Evolutionary conservation across 352 stramenopile genomes (phyloP).

Genomic region (Phytophthora pseudosyringae): DNA sequence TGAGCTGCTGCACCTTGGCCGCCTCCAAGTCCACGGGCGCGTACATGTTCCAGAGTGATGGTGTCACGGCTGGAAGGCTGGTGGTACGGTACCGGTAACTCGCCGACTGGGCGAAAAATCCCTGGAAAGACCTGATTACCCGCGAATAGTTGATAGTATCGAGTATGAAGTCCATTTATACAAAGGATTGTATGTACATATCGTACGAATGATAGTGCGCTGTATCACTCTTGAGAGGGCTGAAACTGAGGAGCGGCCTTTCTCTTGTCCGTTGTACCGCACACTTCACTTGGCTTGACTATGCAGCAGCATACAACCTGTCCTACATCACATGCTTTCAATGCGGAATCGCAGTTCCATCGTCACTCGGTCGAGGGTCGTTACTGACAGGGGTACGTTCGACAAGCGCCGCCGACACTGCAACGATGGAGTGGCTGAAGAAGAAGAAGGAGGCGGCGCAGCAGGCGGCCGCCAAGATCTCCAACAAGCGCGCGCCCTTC

Average conservation of each 20-base stretch:
- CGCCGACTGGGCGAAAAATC: conserved; percentile 12
- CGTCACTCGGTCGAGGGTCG: not conserved
- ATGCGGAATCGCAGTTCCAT: not conserved
- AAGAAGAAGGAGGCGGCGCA: conserved; percentile 85
- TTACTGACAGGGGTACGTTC: not conserved
- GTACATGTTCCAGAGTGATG: conserved; percentile 32
- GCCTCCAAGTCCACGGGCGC: conserved; percentile 30
- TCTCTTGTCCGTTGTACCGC: conserved; percentile 8
- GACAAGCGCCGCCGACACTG: not conserved
- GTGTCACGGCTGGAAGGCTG: conserved; percentile 9
- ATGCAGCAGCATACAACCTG: not conserved
- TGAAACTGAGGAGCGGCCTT: not conserved
- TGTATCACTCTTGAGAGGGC: not conserved
- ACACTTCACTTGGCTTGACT: not conserved
- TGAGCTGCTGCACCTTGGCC: conserved; percentile 18
- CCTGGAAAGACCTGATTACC: too few relatives aligned
- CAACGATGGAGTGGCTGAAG: conserved; percentile 75
- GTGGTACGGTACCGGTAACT: conserved; percentile 4
- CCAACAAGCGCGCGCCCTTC: conserved; percentile 74
- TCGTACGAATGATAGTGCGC: not conserved
- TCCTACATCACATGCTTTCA: not conserved
- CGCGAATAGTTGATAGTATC: too few relatives aligned
- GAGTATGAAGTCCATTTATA: too few relatives aligned
- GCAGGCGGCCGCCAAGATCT: conserved; percentile 73
- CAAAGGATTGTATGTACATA: not conserved